Base-by-base conservation (phyloP, 139 green algal species). In the Limnomonas spitsbergensis region DNA sequence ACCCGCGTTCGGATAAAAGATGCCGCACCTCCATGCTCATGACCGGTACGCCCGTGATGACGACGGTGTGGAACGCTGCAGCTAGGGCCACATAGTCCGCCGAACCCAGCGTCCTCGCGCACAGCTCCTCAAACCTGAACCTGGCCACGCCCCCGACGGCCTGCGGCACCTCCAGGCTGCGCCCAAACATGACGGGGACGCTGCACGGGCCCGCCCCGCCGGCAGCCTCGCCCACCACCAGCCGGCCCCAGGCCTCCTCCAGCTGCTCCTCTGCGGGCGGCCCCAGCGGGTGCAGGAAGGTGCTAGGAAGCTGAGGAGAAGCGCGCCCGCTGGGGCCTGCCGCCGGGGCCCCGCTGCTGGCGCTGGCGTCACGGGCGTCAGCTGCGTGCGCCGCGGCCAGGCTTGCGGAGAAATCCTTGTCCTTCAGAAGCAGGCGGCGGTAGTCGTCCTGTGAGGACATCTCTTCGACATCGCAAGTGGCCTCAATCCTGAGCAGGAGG, bases 71-170 rank as follows among this genome's bases (percentile, higher is more conserved):
- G 83, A 89, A 97, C 27, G 61, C 6, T 2, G 81, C 61, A 1
- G 82, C 81, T 0, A 97, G n/a, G 0, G 93, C 93, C 31, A 95
- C 85, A 80, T 94, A 97, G 86, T 97, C 93, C 1, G 93, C 86
- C 31, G 90, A 76, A 0, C 93, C 93, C 32, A 92, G 76, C 2
- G 81, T 69, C 1, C 47, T 27, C 0, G 53, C 85, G 53, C 91
- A 96, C 69, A 96, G 86, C 68, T 94, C 88, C 0, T 29, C 9
- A 79, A 94, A 94, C 0, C 29, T 24, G 42, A 88, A 82, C 29
- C 83, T 83, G 0, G 91, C 91, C 1, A 81, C 89, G 4, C 87
- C 86, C 3, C 74, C 78, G 29, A 73, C 83, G 37, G 42, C n/a
- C 0, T 73, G 74, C 6, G n/a, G 40, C 36, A 94, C 87, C 9